Base-by-base conservation (phyloP, 2,329 filamentous ascomycete genomes). In the Chaetomiaceae sp. region DNA sequence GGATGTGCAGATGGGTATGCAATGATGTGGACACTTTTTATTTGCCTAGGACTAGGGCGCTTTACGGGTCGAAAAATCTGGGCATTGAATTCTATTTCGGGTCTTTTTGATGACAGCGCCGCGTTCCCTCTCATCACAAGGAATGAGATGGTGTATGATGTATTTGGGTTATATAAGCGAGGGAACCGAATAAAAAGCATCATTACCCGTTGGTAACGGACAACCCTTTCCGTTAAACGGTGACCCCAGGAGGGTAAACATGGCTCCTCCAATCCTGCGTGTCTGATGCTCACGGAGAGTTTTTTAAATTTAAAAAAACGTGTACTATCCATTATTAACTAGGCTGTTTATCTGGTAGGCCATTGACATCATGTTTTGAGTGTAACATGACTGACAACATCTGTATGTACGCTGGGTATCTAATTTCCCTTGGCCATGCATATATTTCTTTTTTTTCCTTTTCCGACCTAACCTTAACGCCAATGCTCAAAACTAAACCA, bases 391-490 rank as follows among this genome's bases (percentile, higher is more conserved):
- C 4, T n/a, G n/a, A n/a, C n/a, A 5, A 29, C 20, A 43, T 43
- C 30, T 29, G 21, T 29, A 20, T 5, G 27, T 16, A 36, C 10
- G 46, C 37, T 46, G 20, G 49, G 49, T 46, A 46, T 46, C 10
- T 23, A 34, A 25, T 11, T 6, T 23, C 34, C 34, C 18, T 10
- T 9, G 29, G 29, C 27, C 21, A 33, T 30, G 43, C 18, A 37
- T 32, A 2, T 25, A 21, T 40, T 49, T 44, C 40, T 20, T n/a
- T n/a, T n/a, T n/a, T n/a, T n/a, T n/a, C n/a, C n/a, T n/a, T n/a
- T n/a, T n/a, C n/a, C n/a, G n/a, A n/a, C 37, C 21, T 30, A 45
- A 48, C 51, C 51, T 5, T 4, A 54, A 54, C 51, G 51, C 51
- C 51, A 14, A n/a, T 49, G 40, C 9, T 23, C 29, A 10, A 6